These are phyloP conservation scores for Fusarium sulawesiense DNA, from an alignment of 2,329 filamentous ascomycete genomes.

Conservation along the genomic window DNA sequence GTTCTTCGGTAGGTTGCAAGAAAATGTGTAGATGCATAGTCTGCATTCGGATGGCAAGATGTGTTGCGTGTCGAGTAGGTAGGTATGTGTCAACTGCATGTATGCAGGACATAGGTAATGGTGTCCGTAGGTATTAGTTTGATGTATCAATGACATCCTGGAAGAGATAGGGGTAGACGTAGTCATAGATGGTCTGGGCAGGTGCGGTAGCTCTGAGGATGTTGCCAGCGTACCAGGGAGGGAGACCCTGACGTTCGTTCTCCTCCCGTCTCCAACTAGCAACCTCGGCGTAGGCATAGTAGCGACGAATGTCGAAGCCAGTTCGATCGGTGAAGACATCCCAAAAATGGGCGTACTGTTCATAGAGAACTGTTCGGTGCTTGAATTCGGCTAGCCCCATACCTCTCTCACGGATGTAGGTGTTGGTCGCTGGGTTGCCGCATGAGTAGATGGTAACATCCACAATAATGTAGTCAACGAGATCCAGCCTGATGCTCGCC, in stretches of 20 bases:
- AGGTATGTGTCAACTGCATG: not conserved
- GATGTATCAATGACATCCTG: not conserved
- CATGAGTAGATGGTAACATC: not conserved
- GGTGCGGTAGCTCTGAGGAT: not conserved
- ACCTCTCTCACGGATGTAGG: not conserved
- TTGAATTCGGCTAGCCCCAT: not conserved
- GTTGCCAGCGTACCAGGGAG: not conserved
- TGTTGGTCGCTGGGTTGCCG: not conserved
- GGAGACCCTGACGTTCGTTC: not conserved
- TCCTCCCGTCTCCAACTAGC: not conserved
- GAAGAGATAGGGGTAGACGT: not conserved
- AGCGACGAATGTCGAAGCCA: not conserved
- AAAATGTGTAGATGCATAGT: not conserved
- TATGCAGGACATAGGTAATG: not conserved
- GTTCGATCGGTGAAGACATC: not conserved
- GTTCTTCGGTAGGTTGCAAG: not conserved
- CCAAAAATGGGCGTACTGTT: not conserved
- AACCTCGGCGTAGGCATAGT: not conserved
- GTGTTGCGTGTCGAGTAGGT: not conserved
- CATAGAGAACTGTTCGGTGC: not conserved
- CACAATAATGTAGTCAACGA: not conserved
- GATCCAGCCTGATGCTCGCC: not conserved
- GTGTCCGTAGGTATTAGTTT: not conserved
- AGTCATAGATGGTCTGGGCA: not conserved
- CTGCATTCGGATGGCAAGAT: not conserved